Base-by-base conservation (phyloP, 257 asterid genomes). In the Rubia yunnanensis region DNA sequence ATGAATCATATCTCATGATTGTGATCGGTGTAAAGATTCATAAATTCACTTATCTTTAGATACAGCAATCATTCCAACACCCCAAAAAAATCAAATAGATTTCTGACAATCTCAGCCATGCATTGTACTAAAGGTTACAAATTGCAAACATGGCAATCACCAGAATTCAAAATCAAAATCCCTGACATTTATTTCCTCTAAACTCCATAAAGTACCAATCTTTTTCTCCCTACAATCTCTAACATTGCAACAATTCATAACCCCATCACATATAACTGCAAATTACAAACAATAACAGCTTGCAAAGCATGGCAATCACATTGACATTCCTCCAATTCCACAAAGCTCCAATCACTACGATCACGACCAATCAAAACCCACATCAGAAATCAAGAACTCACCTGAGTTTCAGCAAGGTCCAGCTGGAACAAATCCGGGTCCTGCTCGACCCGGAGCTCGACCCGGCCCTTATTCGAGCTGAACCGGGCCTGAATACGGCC, bases 401-500 rank as follows among this genome's bases (percentile, higher is more conserved):
- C 91, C 94, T 88, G 86, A 79, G 77, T 78, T 68, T 67, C 78
- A 53, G 67, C 58, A 74, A 82, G 86, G 78, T 86, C 92, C 75
- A 89, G 78, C 77, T 74, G 82, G 72, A 83, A 74, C 62, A 70
- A 63, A 63, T 80, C 83, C 28, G 88, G 79, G 62, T 84, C 91
- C 18, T 66, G 63, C 26, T 69, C 82, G 58, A 92, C 78, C 11
- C 78, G 79, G 60, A 92, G 97, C 76, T 73, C 71, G 23, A 68
- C 60, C 0, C 59, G 26, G 38, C 83, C 81, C 34, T 86, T 80
- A 11, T 77, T 87, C 60, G 82, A 68, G 64, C 81, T 67, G 61
- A 89, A 87, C 71, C 91, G 78, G 73, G 88, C 94, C 65, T 83
- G 79, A 76, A 79, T 84, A 60, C 81, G 88, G 68, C 81, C 80